Conservation (phyloP, 2,329 filamentous ascomycete genomes). For the Aspergillus chevalieri region DNA sequence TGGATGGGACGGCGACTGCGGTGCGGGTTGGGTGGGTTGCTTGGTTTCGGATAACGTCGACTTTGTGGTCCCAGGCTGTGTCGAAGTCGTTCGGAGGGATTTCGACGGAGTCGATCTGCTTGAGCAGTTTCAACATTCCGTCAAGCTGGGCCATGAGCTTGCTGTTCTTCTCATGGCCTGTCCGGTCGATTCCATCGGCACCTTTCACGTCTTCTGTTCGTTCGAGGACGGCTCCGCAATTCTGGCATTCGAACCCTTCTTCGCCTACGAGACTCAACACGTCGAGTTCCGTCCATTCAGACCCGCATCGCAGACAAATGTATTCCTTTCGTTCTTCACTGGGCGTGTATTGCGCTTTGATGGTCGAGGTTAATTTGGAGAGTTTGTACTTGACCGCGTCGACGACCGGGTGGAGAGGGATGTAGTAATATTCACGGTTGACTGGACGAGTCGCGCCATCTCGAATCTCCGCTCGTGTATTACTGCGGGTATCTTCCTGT, state of each 20-base stretch:
- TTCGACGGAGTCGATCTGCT: constrained; percentile 43
- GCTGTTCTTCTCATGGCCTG: constrained; percentile 46
- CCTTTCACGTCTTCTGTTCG: constrained; percentile 42
- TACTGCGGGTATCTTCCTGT: constrained; percentile 39
- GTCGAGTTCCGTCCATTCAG: constrained; percentile 85
- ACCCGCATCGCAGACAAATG: constrained; percentile 71
- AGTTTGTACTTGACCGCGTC: constrained; percentile 95
- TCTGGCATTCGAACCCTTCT: constrained; percentile 74
- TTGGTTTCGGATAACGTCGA: constrained; percentile 40
- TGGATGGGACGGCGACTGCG: constrained; percentile 35
- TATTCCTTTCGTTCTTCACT: constrained; percentile 88
- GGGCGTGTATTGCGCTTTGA: constrained; percentile 75
- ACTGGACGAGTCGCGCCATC: constrained; percentile 76
- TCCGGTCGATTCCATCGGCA: constrained; percentile 37
- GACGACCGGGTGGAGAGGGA: constrained; percentile 89
- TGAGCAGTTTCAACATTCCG: constrained; percentile 41
- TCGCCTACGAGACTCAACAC: constrained; percentile 67
- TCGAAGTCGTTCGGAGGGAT: constrained; percentile 46
- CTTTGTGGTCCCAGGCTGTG: constrained; percentile 43
- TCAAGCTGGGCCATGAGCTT: constrained; percentile 45
- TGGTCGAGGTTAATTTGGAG: constrained; percentile 78
- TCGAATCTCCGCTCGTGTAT: constrained; percentile 68
- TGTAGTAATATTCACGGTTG: constrained; percentile 91
- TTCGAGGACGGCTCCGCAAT: constrained; percentile 54
- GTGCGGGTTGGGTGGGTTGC: constrained; percentile 36